A percentile compares a stretch with the other conserved stretches of the same genome.
Evolutionary conservation across 192 early-diverging fungal genomes (phyloP).

Genomic region (Dissophora ornata): DNA sequence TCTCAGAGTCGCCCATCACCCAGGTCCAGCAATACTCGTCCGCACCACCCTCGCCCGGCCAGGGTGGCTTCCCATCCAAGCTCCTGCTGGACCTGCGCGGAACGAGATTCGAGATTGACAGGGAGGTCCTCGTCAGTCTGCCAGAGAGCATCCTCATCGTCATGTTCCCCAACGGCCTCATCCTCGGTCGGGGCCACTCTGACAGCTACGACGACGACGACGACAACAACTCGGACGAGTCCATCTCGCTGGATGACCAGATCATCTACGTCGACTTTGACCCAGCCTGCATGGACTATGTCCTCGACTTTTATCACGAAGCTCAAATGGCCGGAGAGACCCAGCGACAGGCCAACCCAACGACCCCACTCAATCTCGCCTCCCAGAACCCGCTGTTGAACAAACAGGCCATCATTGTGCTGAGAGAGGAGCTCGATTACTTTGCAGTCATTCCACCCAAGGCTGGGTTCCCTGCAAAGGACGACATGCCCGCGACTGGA

Average conservation of each 20-base stretch:
- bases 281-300: constrained; percentile 62
- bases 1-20: constrained; percentile 64
- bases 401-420: constrained; percentile 77
- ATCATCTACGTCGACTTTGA: constrained; percentile 68
- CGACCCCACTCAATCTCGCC: constrained; percentile 17
- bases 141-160: constrained; percentile 71
- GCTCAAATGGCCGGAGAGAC: constrained; percentile 56
- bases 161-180: constrained; percentile 73
- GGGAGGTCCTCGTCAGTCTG: constrained; percentile 65
- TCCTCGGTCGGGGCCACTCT: constrained; percentile 43
- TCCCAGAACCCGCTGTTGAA: constrained; percentile 60
- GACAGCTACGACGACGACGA: constrained; percentile 56
- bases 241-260: constrained; percentile 58
- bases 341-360: constrained; percentile 37
- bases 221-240: constrained; percentile 54
- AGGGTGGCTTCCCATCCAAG: constrained; percentile 56
- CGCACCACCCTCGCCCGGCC: constrained; percentile 37
- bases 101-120: constrained; percentile 63
- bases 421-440: constrained; percentile 85
- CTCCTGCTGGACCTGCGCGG: constrained; percentile 70
- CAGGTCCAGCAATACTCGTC: constrained; percentile 59
- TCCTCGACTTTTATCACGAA: constrained; percentile 60
- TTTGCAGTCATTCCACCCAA: constrained; percentile 70
- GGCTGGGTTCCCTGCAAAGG: constrained; percentile 32
- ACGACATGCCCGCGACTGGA: constrained; percentile 36